Evolutionary conservation across 202 grass and related monocot species (phyloP), one percentile per base, ranked within the genome.

Genomic region (Alloteropsis angusta): DNA sequence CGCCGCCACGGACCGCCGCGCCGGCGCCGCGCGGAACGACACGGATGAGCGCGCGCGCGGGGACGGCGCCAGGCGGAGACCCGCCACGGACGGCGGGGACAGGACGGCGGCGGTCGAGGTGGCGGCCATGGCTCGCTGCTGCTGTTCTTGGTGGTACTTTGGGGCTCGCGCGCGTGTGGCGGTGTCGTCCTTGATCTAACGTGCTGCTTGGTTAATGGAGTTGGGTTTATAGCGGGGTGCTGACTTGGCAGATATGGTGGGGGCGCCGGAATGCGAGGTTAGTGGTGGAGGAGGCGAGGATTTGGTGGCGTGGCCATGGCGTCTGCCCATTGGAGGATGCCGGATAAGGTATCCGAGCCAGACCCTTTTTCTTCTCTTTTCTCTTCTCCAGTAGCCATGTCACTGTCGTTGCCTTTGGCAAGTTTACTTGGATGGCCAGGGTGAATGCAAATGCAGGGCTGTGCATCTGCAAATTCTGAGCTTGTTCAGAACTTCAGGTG

Each of bases 31-130:
- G 9, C 76, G 78, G 79, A 92, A 87, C 4, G 84, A 68, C 72
- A 55, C 16, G 28, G 28, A 30, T 30, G 28, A 30, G 16, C 79
- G 44, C 11, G 65, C 47, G 4, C 65, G 25, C 8, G 68, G 75
- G 16, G 94, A 93, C 52, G 86, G 80, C 18, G 87, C 73, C 28
- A 88, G 81, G 57, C 87, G 90, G 63, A 93, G 87, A 37, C 90
- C 87, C 12, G 84, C 59, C 49, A 91, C 82, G 78, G 72, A 43
- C 55, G 90, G 87, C 52, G 90, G 67, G 52, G 87, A 86, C 82
- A 92, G 67, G 68, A 85, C 68, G 52, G 85, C 64, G 37, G 87
- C 76, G 85, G 81, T 86, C 74, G 89, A 82, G 55, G 87, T 50
- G 48, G 83, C 89, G 56, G 83, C 89, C 88, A 94, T 90, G 38